Evolutionary conservation across 495 filamentous ascomycete species (phyloP), one percentile per base, ranked within the genome.

Genomic region (Glutinoglossum americanum): DNA sequence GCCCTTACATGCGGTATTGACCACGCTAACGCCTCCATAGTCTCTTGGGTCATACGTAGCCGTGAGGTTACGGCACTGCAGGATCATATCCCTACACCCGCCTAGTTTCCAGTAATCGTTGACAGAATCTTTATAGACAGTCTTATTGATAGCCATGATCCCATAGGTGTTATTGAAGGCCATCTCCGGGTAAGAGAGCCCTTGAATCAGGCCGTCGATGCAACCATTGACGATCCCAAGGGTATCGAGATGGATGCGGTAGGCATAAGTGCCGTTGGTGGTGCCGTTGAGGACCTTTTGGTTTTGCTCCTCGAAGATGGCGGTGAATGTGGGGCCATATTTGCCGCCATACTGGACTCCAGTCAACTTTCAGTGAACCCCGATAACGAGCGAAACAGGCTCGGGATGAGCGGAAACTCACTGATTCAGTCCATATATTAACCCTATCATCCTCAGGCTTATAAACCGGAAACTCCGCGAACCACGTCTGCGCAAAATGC

Each of bases 81-180:
- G 60, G 44, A 65, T 62, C 5, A 2, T 33, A 6, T 59, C 55
- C n/a, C 17, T 44, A 27, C 57, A 60, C 32, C 64, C 64, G 44
- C 66, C 69, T 4, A 70, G 63, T 47, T 69, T 69, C 56, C 73
- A 71, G 63, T 68, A 76, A 3, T 69, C 70, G 11, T 79, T 58
- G 54, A 79, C 68, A 28, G 72, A 68, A 7, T 60, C 56, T n/a
- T 74, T 62, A 57, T 76, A 80, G 15, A 71, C 62, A 35, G 68
- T 76, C 28, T 75, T 64, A 62, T 78, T 83, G 63, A 87, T 76
- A 0, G 80, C 72, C 57, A 79, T 64, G 27, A 89, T 76, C 7
- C 79, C 80, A 62, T 88, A 93, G 4, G 84, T 83, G 63, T 92
- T 94, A 67, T 81, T 80, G 51, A 79, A 73, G 13, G 82, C 81